phyloP scores from a whole-genome alignment of 1,284 basidiomycete species.

The Porodaedalea pini region DNA sequence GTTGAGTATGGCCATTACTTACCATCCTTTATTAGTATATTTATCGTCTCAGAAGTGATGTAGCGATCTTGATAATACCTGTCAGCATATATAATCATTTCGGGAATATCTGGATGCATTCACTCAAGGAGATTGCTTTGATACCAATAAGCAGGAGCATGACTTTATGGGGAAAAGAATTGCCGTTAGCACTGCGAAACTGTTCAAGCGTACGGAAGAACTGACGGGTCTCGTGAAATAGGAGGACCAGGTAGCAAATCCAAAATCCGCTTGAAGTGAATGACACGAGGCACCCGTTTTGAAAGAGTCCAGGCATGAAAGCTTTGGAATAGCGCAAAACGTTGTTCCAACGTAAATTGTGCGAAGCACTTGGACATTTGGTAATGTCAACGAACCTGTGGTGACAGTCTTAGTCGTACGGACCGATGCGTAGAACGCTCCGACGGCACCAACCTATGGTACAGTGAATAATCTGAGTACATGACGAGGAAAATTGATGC shows the following conservation, averaged over 20 bases:
- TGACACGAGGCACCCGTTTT: neutral
- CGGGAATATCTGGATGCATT: neutral
- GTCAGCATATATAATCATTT: neutral
- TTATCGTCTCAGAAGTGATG: neutral
- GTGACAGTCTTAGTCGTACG: neutral
- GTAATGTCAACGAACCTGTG: neutral
- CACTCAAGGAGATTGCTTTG: neutral
- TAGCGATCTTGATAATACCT: neutral
- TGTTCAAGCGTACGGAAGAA: neutral
- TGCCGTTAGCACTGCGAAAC: neutral
- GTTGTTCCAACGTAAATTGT: too few relatives aligned
- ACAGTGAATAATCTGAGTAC: neutral
- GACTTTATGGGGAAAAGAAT: neutral
- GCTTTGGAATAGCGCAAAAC: neutral
- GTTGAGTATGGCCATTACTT: neutral
- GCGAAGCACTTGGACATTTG: neutral
- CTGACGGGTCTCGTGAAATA: neutral
- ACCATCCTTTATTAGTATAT: neutral
- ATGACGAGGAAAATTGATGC: neutral
- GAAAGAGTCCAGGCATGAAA: neutral
- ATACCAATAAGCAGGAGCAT: neutral
- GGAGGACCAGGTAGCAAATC: neutral
- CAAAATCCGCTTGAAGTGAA: neutral
- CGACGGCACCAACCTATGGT: neutral
- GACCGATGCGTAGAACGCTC: neutral